These are phyloP conservation scores for Lunasporangiospora selenospora DNA, from an alignment of 192 early-diverging fungal genomes.

Conservation along the genomic window DNA sequence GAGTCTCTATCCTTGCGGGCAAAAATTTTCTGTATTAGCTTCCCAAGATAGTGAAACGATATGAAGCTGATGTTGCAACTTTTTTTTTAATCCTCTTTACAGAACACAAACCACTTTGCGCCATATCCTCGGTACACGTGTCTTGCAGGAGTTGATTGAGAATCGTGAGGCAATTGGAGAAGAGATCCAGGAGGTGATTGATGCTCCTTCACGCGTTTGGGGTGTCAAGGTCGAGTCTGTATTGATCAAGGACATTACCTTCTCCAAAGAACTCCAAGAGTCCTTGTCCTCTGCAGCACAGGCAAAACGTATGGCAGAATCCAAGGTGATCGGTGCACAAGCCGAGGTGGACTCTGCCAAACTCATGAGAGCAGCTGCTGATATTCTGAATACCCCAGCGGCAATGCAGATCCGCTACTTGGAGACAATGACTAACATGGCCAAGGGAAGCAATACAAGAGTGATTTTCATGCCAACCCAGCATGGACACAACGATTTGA, in stretches of 20 bases:
- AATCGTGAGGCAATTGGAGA: slow-evolving; percentile 80
- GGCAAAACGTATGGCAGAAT: slow-evolving; percentile 80
- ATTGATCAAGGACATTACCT: slow-evolving; percentile 80
- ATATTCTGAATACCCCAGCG: slow-evolving; percentile 81
- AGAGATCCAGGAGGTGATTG: slow-evolving; percentile 82
- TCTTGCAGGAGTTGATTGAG: slow-evolving; percentile 84
- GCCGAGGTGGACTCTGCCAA: slow-evolving; percentile 85
- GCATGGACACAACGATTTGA: too few relatives aligned
- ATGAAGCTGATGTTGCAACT: not conserved
- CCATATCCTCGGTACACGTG: slow-evolving; percentile 77
- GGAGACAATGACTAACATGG: slow-evolving; percentile 77
- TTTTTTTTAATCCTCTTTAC: not conserved
- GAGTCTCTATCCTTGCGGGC: not conserved
- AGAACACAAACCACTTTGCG: slow-evolving; percentile 84
- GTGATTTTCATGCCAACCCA: slow-evolving; percentile 70
- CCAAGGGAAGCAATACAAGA: slow-evolving; percentile 71
- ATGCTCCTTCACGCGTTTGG: slow-evolving; percentile 71
- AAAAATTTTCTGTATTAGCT: not conserved
- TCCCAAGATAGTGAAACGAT: not conserved
- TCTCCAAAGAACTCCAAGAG: slow-evolving; percentile 74
- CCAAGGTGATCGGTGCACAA: slow-evolving; percentile 83
- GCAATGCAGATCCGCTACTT: slow-evolving; percentile 85
- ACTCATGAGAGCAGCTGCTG: slow-evolving; percentile 86
- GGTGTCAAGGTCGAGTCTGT: slow-evolving; percentile 82
- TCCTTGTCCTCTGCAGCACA: slow-evolving; percentile 84